Conservation (phyloP, 148 eudicot genomes). For the Nyssa sinensis region DNA sequence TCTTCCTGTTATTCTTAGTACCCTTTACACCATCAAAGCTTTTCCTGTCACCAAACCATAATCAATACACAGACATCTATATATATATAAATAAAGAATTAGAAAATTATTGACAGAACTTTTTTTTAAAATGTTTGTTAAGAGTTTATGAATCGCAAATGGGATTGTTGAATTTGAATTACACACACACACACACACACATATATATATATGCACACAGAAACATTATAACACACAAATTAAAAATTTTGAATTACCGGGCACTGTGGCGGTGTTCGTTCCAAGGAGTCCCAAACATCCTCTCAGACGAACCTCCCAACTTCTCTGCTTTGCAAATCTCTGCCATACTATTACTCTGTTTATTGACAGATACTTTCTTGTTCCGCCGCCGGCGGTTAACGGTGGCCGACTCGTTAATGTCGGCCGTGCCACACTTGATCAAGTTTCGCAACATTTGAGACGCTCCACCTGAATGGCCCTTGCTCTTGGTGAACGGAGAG, state of each 20-base stretch:
- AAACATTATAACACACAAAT: background rate
- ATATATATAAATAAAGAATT: too few species aligned
- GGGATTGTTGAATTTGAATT: too few species aligned
- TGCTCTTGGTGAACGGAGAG: conserved; percentile 26
- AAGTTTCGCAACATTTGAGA: conserved; percentile 29
- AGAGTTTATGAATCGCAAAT: too few species aligned
- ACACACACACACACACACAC: too few species aligned
- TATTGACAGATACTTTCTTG: background rate
- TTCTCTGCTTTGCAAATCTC: conserved; percentile 29
- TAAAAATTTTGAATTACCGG: conserved; percentile 25
- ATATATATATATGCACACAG: background rate
- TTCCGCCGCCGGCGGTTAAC: too few species aligned
- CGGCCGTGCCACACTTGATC: conserved; percentile 37
- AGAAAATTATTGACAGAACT: too few species aligned
- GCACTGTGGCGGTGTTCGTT: conserved; percentile 16
- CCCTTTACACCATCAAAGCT: conserved; percentile 38
- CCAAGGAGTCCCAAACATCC: conserved; percentile 35
- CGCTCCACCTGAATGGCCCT: conserved; percentile 28
- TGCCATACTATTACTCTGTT: background rate
- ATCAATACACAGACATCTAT: background rate
- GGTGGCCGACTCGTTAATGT: conserved; percentile 35
- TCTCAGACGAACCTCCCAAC: conserved; percentile 44
- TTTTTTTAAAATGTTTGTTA: too few species aligned
- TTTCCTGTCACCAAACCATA: conserved; percentile 21
- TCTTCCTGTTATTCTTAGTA: conserved; percentile 15